A percentile compares a stretch with the other conserved stretches of the same genome.
phyloP scores from a whole-genome alignment of 2,329 filamentous ascomycete genomes.

The Exophiala calicioides region DNA sequence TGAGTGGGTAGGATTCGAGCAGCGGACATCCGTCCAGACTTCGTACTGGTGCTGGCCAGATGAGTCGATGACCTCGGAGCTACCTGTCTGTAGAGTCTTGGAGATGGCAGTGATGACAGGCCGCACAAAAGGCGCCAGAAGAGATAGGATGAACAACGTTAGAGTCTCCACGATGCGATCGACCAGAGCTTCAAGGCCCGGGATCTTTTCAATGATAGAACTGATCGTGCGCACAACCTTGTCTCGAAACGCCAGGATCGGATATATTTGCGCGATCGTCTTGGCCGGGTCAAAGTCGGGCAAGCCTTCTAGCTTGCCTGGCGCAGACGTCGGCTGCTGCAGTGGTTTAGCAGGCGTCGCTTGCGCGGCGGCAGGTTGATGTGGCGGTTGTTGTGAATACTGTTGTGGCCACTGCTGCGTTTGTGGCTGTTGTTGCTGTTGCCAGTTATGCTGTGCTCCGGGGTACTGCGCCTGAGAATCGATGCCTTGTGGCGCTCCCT shows the following conservation, averaged over 20 bases:
- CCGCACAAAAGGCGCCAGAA: conserved; percentile 87
- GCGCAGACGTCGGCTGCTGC: conserved; percentile 37
- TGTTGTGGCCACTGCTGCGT: conserved; percentile 19
- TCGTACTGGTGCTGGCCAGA: conserved; percentile 75
- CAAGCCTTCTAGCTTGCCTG: conserved; percentile 68
- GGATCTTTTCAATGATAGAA: conserved; percentile 84
- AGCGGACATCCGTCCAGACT: conserved; percentile 74
- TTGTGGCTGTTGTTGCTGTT: conserved; percentile 12
- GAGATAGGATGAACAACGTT: conserved; percentile 85
- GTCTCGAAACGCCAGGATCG: conserved; percentile 90
- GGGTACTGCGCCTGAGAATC: conserved; percentile 13
- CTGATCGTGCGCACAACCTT: conserved; percentile 87
- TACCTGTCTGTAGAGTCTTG: conserved; percentile 81
- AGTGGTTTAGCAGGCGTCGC: conserved; percentile 1
- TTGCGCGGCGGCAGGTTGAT: conserved; percentile 4
- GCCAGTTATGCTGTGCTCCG: conserved; percentile 16
- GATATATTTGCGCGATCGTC: conserved; percentile 81
- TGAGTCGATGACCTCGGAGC: conserved; percentile 66
- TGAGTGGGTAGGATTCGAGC: conserved; percentile 77
- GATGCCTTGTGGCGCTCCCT: conserved; percentile 15
- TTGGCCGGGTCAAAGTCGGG: conserved; percentile 77
- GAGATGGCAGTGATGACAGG: conserved; percentile 89
- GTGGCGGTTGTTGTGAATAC: conserved; percentile 14
- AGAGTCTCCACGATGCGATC: conserved; percentile 93
- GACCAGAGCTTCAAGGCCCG: conserved; percentile 82